Conservation (phyloP, 164 flowering plant species). For the Piper longum region DNA sequence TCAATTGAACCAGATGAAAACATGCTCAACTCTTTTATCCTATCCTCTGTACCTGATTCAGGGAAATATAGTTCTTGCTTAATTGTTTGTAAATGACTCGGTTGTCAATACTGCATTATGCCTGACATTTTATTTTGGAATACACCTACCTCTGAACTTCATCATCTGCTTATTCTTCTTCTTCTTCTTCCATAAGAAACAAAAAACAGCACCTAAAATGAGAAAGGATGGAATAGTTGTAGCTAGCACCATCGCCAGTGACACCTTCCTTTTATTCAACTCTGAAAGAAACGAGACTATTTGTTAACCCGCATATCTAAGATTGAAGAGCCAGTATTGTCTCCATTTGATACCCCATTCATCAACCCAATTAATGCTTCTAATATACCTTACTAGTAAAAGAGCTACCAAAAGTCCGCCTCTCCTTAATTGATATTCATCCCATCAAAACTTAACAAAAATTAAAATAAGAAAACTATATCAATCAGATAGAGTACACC, state of each 20-base stretch:
- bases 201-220: not conserved
- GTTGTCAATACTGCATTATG: too few species aligned
- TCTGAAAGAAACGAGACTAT: not conserved
- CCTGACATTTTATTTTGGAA: too few species aligned
- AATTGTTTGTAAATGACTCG: not conserved
- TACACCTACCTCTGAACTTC: not conserved
- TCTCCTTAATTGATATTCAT: too few species aligned
- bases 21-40: not conserved
- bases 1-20: not conserved
- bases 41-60: not conserved
- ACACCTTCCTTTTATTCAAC: not conserved
- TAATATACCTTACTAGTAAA: too few species aligned
- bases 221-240: not conserved
- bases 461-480: too few species aligned
- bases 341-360: not conserved
- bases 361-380: too few species aligned
- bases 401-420: too few species aligned
- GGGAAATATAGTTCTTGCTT: not conserved
- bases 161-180: not conserved
- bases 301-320: not conserved
- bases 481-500: too few species aligned
- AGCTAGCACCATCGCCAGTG: not conserved
- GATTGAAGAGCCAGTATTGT: not conserved
- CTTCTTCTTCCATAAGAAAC: not conserved
- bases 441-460: too few species aligned